Evolutionary conservation across 768 basidiomycete genomes (phyloP).

Genomic region (Leucosporidium scottii): DNA sequence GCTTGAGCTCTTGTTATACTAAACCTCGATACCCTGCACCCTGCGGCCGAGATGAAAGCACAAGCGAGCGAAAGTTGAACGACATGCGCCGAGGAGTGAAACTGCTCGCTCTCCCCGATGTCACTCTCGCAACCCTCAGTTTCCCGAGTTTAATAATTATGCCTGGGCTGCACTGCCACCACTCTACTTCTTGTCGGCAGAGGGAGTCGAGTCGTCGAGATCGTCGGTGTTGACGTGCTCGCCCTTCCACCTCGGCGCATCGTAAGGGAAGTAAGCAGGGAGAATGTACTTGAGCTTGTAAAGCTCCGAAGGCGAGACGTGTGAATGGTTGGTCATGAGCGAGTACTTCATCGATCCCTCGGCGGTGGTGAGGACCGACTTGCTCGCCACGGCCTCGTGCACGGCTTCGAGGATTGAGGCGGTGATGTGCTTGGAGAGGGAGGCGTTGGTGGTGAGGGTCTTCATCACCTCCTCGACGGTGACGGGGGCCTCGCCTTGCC

Average conservation of each 20-base stretch:
- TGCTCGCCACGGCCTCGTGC: constrained; percentile 53
- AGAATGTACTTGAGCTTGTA: constrained; percentile 68
- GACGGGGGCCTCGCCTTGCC: constrained; percentile 68
- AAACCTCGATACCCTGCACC: background rate
- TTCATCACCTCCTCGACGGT: constrained; percentile 87
- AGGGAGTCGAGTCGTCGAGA: background rate
- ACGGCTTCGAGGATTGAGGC: constrained; percentile 43
- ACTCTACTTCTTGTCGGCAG: background rate
- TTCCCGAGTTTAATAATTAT: background rate
- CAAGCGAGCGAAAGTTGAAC: too few species aligned
- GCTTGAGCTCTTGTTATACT: background rate
- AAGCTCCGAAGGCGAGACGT: constrained; percentile 54
- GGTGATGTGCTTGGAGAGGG: constrained; percentile 62
- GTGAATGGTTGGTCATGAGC: constrained; percentile 62
- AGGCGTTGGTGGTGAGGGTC: constrained; percentile 76
- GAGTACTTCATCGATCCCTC: constrained; percentile 75
- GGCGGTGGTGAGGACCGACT: constrained; percentile 59
- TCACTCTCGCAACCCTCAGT: too few species aligned
- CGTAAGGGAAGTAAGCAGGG: constrained; percentile 60
- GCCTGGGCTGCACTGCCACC: too few species aligned
- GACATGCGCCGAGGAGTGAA: too few species aligned
- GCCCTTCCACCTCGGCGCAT: constrained; percentile 10
- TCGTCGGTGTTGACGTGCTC: background rate
- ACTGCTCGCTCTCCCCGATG: too few species aligned
- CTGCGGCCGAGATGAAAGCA: too few species aligned